Base-by-base conservation (phyloP, 2,329 filamentous ascomycete genomes). In the Sclerotinia spermophila region DNA sequence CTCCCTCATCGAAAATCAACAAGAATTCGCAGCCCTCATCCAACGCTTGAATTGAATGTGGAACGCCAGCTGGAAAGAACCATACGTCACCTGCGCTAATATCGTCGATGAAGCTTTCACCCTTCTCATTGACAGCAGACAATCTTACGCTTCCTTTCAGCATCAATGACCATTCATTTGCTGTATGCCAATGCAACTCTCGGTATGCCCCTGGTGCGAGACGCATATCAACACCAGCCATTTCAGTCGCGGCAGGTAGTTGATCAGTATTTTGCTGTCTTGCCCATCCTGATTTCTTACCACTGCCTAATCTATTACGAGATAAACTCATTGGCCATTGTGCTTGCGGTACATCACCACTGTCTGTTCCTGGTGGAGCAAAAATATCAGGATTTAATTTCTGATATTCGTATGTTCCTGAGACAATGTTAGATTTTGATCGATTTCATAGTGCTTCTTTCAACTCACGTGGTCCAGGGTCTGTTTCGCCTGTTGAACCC, bases 141-240 rank as follows among this genome's bases (percentile, higher is more conserved):
- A 89, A 79, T 7, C 84, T 82, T 3, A 85, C 84, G 55, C 82
- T 83, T 0, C 86, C 86, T 71, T 86, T 86, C 24, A 87, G 80
- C 17, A 89, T 80, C 7, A 86, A 79, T 0, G 83, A 81, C 85
- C 85, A 87, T 74, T 87, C 81, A 62, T 80, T 83, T 53, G 84
- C 82, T 51, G 83, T 86, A 73, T 89, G 86, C 86, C 86, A 91
- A 74, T 91, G 89, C 33, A 90, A 80, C 77, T 90, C 88, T 30
- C 89, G 84, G 72, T 89, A 89, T 0, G 84, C 86, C 38, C 85
- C 79, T 0, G 85, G 82, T n/a, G 82, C 83, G 1, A 89, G 81
- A 55, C 85, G 82, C 86, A 88, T 88, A 73, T 88, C 83, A 0
- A 88, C 86, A 58, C 86, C 86, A 0, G 86, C 86, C 84, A 88